Conservation (phyloP, 208 protist species). For the Acanthamoeba castellanii region DNA sequence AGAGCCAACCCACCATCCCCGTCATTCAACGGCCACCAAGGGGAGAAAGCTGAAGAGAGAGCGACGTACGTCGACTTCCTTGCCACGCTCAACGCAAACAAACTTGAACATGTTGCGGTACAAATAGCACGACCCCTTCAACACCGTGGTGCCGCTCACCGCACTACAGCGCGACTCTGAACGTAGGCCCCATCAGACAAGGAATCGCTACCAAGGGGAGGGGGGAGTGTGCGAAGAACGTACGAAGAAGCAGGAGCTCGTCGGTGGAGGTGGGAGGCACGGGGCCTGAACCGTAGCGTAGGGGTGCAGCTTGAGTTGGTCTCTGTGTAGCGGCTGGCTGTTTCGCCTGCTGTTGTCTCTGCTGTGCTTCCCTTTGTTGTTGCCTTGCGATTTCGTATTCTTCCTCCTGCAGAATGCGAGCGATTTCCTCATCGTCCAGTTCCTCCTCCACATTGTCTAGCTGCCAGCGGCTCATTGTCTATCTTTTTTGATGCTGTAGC, state of each 20-base stretch:
- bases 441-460: background rate
- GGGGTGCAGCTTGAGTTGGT: background rate
- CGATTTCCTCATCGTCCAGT: constrained; percentile 55
- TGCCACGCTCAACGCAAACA: constrained; percentile 29
- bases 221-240: background rate
- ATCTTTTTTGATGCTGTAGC: background rate
- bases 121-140: constrained; percentile 19
- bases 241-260: background rate
- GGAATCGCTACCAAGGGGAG: background rate
- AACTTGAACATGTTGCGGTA: constrained; percentile 65
- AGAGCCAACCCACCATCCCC: too few species aligned
- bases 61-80: constrained; percentile 15
- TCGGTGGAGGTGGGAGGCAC: background rate
- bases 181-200: too few species aligned
- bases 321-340: background rate
- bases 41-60: background rate
- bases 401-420: constrained; percentile 40
- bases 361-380: background rate
- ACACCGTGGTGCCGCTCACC: constrained; percentile 12
- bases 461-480: background rate
- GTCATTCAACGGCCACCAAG: background rate
- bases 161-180: constrained; percentile 22
- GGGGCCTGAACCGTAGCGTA: background rate
- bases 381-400: constrained; percentile 47
- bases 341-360: background rate